Conservation (phyloP, 2,329 filamentous ascomycete species). For the Drechmeria coniospora region DNA sequence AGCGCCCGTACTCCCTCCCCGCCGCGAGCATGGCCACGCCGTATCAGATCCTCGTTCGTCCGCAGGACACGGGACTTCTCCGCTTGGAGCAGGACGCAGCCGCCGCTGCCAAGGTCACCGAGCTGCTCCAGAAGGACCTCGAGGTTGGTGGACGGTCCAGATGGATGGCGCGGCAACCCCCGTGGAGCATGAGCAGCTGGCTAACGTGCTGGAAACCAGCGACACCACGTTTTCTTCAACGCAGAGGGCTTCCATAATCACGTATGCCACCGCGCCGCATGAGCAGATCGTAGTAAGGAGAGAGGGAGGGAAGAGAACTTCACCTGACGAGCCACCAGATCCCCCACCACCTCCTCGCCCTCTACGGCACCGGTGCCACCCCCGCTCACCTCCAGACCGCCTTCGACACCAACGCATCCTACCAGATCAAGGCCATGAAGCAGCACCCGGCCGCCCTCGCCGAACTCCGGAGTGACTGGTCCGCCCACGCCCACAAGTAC, state of each 20-base stretch:
- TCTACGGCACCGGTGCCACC: constrained; percentile 61
- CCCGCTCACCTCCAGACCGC: constrained; percentile 42
- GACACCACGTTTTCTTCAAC: constrained; percentile 72
- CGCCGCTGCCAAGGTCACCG: constrained; percentile 45
- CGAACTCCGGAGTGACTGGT: constrained; percentile 37
- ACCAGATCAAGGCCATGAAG: constrained; percentile 43
- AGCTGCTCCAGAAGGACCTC: constrained; percentile 64
- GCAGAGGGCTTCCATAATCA: constrained; percentile 66
- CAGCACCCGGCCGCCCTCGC: constrained; percentile 33
- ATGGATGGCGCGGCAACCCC: too few species aligned
- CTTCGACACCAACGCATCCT: constrained; percentile 48
- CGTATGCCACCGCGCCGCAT: constrained; percentile 20
- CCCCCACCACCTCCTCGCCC: constrained; percentile 57
- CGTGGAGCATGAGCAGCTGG: too few species aligned
- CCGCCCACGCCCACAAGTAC: constrained; percentile 34
- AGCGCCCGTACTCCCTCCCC: neutral
- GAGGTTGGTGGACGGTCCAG: constrained; percentile 28
- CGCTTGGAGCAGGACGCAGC: constrained; percentile 33
- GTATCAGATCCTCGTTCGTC: constrained; percentile 29
- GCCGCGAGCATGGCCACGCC: constrained; percentile 32
- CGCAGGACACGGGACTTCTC: constrained; percentile 35
- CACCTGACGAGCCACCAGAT: constrained; percentile 26
- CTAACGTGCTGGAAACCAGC: constrained; percentile 8
- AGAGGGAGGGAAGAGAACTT: neutral
- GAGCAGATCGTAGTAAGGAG: neutral